Conservation (phyloP, 1,139 yeast genomes). For the Candida pseudocylindracea region DNA sequence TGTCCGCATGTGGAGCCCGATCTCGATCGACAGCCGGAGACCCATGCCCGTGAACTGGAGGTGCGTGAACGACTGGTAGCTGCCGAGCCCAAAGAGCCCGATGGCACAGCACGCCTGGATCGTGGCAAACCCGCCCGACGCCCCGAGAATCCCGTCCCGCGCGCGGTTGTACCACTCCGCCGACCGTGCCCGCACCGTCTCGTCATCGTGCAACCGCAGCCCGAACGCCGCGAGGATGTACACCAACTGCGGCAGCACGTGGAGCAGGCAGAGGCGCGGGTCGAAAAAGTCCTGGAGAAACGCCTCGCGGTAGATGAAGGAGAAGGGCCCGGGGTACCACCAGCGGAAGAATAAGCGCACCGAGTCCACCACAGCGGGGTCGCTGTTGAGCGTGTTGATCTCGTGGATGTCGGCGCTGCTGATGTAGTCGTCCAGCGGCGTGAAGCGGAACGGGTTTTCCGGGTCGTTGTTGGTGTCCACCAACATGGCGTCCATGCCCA, state of each 20-base stretch:
- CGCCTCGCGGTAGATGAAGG: neutral
- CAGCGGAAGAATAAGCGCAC: conserved; percentile 1
- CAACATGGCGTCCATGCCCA: no score
- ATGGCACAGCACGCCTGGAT: neutral
- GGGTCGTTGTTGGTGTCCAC: no score
- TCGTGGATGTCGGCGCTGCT: no score
- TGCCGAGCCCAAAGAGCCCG: neutral
- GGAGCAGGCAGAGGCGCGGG: neutral
- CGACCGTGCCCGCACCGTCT: neutral
- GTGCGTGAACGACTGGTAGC: neutral
- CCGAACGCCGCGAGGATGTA: conserved; percentile 1
- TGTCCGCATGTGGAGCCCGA: conserved; percentile 1
- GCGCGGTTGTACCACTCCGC: neutral
- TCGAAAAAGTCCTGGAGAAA: conserved; percentile 1
- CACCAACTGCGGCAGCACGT: neutral
- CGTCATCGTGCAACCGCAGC: neutral
- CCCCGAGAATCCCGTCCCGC: neutral
- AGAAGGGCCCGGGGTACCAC: conserved; percentile 1
- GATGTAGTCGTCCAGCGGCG: no score
- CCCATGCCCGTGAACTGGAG: neutral
- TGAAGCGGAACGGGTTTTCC: no score
- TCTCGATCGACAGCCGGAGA: neutral
- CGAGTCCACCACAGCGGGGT: conserved; percentile 1
- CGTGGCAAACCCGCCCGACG: neutral
- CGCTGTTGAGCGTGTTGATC: neutral